These are phyloP conservation scores for Tetramitus jugosus DNA, from an alignment of 208 protist species.

Conservation along the genomic window DNA sequence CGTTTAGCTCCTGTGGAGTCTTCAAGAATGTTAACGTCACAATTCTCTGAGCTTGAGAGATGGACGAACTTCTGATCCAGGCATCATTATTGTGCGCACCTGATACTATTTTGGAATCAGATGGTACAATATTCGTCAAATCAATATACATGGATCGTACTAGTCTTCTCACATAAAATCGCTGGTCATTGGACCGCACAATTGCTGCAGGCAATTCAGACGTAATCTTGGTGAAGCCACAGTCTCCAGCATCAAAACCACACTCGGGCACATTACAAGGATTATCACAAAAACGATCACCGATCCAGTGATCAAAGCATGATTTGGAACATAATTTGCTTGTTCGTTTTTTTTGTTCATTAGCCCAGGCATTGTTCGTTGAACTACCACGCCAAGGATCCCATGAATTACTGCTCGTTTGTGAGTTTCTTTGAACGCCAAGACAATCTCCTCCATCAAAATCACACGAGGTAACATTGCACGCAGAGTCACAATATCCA, in stretches of 20 bases:
- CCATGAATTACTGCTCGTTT: not conserved
- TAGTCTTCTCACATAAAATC: not conserved
- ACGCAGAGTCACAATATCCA: conserved; percentile 57
- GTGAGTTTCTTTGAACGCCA: not conserved
- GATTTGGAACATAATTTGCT: conserved; percentile 27
- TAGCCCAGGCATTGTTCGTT: not conserved
- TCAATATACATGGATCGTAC: not conserved
- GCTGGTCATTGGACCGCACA: not conserved
- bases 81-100: conserved; percentile 45
- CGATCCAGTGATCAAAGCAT: conserved; percentile 56
- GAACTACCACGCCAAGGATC: not conserved
- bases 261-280: conserved; percentile 30
- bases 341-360: not conserved
- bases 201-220: not conserved
- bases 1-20: too few relatives aligned
- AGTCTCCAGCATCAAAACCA: conserved; percentile 56
- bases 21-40: conserved; percentile 45
- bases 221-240: conserved; percentile 29
- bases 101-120: conserved; percentile 31
- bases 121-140: conserved; percentile 24
- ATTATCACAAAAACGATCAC: conserved; percentile 52
- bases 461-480: conserved; percentile 49
- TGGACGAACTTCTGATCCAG: conserved; percentile 45
- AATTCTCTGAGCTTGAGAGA: conserved; percentile 51
- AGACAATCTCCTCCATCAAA: conserved; percentile 64